Conservation (phyloP, 495 filamentous ascomycete genomes). For the Neurospora sp. region DNA sequence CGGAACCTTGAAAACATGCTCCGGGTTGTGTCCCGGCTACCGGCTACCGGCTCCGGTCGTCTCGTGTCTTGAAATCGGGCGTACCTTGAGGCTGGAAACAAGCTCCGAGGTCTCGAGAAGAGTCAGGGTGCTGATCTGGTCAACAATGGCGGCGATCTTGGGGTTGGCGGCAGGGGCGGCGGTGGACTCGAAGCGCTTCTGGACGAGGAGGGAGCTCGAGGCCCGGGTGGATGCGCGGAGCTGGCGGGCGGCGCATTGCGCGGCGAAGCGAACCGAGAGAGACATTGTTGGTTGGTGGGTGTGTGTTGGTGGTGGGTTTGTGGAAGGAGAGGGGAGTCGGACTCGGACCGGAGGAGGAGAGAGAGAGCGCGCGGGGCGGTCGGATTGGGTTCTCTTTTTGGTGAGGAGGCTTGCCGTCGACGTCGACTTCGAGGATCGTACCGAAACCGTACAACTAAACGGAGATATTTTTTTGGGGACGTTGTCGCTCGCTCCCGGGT, state of each 20-base stretch:
- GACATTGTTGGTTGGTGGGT: conserved; percentile 38
- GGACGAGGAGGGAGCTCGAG: conserved; percentile 28
- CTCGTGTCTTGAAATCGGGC: neutral
- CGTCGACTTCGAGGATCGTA: neutral
- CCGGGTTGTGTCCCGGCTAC: neutral
- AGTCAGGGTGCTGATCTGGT: conserved; percentile 96
- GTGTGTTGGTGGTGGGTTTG: neutral
- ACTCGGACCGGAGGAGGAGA: neutral
- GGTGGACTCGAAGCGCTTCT: conserved; percentile 57
- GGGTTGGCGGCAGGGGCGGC: conserved; percentile 59
- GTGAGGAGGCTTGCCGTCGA: neutral
- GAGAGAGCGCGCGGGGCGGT: conserved; percentile 7
- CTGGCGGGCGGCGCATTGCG: conserved; percentile 49
- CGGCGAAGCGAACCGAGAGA: conserved; percentile 45
- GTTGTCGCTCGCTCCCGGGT: neutral
- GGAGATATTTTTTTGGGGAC: neutral
- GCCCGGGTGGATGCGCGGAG: conserved; percentile 34
- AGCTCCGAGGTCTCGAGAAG: conserved; percentile 94
- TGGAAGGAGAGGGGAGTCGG: neutral
- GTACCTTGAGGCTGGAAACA: conserved; percentile 80
- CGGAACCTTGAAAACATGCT: neutral
- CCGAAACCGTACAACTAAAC: neutral
- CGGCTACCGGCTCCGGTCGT: neutral
- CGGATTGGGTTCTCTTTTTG: conserved; percentile 1
- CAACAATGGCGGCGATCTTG: conserved; percentile 87